These are phyloP conservation scores for Globisporangium nagaii DNA, from an alignment of 352 stramenopile species.

Conservation along the genomic window DNA sequence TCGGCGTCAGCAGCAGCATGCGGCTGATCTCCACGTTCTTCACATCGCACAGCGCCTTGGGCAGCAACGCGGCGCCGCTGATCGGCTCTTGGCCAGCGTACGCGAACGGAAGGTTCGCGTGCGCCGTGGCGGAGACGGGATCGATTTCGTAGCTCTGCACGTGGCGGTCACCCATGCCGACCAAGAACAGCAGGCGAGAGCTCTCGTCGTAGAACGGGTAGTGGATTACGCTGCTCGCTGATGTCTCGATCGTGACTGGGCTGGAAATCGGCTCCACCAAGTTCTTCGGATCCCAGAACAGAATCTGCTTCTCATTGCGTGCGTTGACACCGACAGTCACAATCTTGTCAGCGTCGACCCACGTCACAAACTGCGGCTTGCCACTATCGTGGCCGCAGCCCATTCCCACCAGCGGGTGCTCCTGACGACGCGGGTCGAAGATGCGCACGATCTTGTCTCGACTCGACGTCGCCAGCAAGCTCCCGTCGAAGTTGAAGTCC, in stretches of 20 bases:
- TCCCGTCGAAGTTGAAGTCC: conserved; percentile 57
- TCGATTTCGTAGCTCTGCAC: conserved; percentile 78
- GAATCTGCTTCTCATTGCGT: conserved; percentile 60
- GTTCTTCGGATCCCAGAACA: conserved; percentile 68
- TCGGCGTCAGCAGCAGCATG: conserved; percentile 55
- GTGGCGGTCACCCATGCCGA: conserved; percentile 54
- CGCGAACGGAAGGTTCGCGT: conserved; percentile 63
- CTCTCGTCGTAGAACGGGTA: conserved; percentile 64
- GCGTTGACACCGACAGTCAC: conserved; percentile 53
- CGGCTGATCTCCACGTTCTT: conserved; percentile 58
- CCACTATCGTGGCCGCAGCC: conserved; percentile 62
- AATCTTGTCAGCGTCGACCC: conserved; percentile 34
- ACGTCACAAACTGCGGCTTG: conserved; percentile 68
- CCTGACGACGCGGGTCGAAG: conserved; percentile 50
- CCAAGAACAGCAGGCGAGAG: conserved; percentile 64
- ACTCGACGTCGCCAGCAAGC: conserved; percentile 58
- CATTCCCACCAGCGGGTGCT: conserved; percentile 53
- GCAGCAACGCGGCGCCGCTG: conserved; percentile 50
- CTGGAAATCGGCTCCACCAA: conserved; percentile 57
- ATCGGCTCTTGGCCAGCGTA: conserved; percentile 45
- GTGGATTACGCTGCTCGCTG: conserved; percentile 37
- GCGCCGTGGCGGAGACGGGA: conserved; percentile 21
- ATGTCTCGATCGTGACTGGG: conserved; percentile 29
- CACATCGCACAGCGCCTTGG: conserved; percentile 60
- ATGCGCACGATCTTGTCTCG: conserved; percentile 69